Evolutionary conservation across 306 rosid genomes (phyloP), one percentile per base, ranked within the genome.

Genomic region (Casuarina cunninghamiana): DNA sequence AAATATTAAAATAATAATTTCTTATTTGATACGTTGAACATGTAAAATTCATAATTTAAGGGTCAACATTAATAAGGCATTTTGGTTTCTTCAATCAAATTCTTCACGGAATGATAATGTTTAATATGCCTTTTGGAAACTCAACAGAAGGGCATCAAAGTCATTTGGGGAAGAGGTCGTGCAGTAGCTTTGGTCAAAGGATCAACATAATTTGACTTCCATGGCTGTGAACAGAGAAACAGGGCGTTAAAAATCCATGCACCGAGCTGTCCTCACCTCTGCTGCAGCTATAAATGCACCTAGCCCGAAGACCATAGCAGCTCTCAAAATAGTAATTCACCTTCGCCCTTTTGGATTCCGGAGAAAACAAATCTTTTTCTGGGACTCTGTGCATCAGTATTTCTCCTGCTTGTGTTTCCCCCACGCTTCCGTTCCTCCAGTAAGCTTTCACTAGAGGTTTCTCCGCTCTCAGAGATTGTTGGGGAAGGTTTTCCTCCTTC

Each of bases 251-350:
- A 58, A 32, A 65, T 77, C 71, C 44, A 44, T 4, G 1, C 4
- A 37, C 41, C 45, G 69, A 1, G 60, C 84, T 50, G 3, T 5
- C 26, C 77, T 7, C 43, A 17, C 4, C 5, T 3, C 77, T 32
- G 32, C 73, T 53, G 67, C 83, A 76, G 77, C 91, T 90, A 94
- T 90, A 94, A 94, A 92, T 90, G 88, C 83, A 51, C n/a, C 65
- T 38, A 7, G 2, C 3, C 61, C 15, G 63, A 65, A 68, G 43
- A 76, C 58, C 35, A 48, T 60, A 3, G 73, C 2, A 53, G 37
- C 35, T 38, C 49, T 48, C 60, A 41, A 58, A 78, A 41, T 35
- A 17, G 72, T 61, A 50, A 69, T 21, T n/a, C 72, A 41, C 65
- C 65, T n/a, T 48, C 57, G 10, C 53, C 16, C 53, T 32, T 42